A percentile compares a stretch with the other conserved stretches of the same genome.
Conservation (phyloP, 2,329 filamentous ascomycete genomes). For the Fusarium avenaceum region DNA sequence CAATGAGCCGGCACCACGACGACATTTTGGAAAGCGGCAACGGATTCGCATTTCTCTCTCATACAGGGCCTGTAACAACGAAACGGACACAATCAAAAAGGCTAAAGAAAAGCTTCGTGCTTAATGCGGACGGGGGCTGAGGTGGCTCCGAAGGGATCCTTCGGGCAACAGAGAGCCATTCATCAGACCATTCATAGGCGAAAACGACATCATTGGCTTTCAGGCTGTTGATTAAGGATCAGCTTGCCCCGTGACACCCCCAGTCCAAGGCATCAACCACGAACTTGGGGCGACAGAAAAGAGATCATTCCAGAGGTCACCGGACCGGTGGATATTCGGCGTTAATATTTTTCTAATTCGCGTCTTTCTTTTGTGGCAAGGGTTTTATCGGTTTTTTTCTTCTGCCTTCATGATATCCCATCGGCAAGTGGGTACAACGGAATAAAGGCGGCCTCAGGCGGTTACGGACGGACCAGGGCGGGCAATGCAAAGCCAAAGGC, state of each 20-base stretch:
- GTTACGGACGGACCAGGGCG: slow-evolving; percentile 41
- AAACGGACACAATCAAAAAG: slow-evolving; percentile 30
- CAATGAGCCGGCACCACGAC: slow-evolving; percentile 8
- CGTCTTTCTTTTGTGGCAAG: slow-evolving; percentile 45
- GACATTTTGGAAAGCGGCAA: slow-evolving; percentile 35
- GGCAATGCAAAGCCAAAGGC: slow-evolving; percentile 36
- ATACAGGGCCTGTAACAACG: slow-evolving; percentile 35
- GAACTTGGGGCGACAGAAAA: slow-evolving; percentile 32
- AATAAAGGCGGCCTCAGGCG: slow-evolving; percentile 40
- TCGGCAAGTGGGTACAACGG: slow-evolving; percentile 45
- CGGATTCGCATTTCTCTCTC: slow-evolving; percentile 27
- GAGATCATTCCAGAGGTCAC: slow-evolving; percentile 28
- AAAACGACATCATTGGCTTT: slow-evolving; percentile 30
- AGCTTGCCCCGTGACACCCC: slow-evolving; percentile 38
- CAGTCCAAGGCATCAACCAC: slow-evolving; percentile 17
- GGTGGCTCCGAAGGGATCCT: slow-evolving; percentile 18
- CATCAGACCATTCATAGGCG: slow-evolving; percentile 11
- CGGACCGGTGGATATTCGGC: slow-evolving; percentile 43
- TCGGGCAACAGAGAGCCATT: slow-evolving; percentile 21
- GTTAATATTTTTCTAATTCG: slow-evolving; percentile 39
- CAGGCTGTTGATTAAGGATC: slow-evolving; percentile 28
- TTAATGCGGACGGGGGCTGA: slow-evolving; percentile 21
- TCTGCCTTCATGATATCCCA: slow-evolving; percentile 48
- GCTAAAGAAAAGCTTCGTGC: slow-evolving; percentile 46
- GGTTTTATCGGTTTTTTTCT: slow-evolving; percentile 29